Evolutionary conservation across 139 green algal species (phyloP).

Genomic region (Coelastrella sp.): DNA sequence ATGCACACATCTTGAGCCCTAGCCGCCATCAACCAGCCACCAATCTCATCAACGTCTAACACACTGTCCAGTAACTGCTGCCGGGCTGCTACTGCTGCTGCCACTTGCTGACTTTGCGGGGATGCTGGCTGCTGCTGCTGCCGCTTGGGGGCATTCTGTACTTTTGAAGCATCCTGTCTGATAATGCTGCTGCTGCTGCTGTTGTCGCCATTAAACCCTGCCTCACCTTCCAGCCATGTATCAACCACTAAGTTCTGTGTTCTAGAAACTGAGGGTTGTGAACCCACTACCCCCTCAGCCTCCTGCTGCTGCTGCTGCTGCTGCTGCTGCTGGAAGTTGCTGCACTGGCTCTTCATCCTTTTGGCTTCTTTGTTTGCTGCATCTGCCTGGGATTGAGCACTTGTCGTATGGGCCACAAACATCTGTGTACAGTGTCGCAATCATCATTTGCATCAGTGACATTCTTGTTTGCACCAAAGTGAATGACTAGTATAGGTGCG

Average conservation of each 20-base stretch:
- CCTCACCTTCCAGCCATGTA: neutral
- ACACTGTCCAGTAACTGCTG: constrained; percentile 10
- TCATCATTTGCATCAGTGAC: too few relatives aligned
- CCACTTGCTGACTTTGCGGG: neutral
- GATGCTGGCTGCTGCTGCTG: neutral
- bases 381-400: too few relatives aligned
- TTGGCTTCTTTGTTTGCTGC: too few relatives aligned
- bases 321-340: constrained; percentile 25
- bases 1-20: constrained; percentile 26
- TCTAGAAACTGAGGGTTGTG: too few relatives aligned
- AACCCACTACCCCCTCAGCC: too few relatives aligned
- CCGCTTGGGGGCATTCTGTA: neutral
- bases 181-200: constrained; percentile 1
- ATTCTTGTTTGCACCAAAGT: too few relatives aligned
- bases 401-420: too few relatives aligned
- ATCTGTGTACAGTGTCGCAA: too few relatives aligned
- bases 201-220: neutral
- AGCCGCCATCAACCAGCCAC: constrained; percentile 33
- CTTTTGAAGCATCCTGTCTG: neutral
- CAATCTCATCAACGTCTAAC: constrained; percentile 1
- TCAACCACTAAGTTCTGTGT: too few relatives aligned
- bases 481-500: too few relatives aligned
- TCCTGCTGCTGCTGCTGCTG: neutral
- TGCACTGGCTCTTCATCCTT: too few relatives aligned
- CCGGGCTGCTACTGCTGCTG: constrained; percentile 26